A percentile compares a stretch with the other conserved stretches of the same genome.
phyloP scores from a whole-genome alignment of 83 land plant genomes.

The Picea abies region DNA sequence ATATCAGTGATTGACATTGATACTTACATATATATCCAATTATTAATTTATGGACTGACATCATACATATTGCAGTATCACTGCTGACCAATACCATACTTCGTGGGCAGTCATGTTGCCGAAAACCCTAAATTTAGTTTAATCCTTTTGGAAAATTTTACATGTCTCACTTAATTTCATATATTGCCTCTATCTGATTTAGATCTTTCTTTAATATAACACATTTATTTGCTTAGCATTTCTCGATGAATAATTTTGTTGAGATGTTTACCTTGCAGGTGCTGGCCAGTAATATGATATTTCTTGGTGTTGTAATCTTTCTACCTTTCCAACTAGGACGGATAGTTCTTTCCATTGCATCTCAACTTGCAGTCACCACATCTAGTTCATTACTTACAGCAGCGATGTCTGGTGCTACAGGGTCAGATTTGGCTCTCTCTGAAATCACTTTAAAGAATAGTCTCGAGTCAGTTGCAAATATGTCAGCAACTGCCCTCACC shows the following conservation, averaged over 20 bases:
- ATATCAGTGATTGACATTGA: too few relatives aligned
- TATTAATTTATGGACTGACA: too few relatives aligned
- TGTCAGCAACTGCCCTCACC: slow-evolving; percentile 38
- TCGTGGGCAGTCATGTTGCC: too few relatives aligned
- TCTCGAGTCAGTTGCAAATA: slow-evolving; percentile 34
- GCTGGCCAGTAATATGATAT: slow-evolving; percentile 94
- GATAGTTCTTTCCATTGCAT: slow-evolving; percentile 59
- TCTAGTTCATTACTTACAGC: slow-evolving; percentile 43
- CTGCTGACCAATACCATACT: too few relatives aligned
- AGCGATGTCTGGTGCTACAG: slow-evolving; percentile 25
- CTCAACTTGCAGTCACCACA: slow-evolving; percentile 61
- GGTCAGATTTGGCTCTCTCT: slow-evolving; percentile 42
- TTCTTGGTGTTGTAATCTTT: too few relatives aligned
- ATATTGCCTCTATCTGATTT: too few relatives aligned
- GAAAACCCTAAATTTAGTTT: too few relatives aligned
- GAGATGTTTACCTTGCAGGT: slow-evolving; percentile 57
- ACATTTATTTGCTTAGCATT: not conserved
- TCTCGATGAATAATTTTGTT: not conserved
- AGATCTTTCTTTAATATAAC: not conserved
- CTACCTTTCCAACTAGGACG: slow-evolving; percentile 95
- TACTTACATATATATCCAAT: too few relatives aligned
- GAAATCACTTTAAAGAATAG: slow-evolving; percentile 46
- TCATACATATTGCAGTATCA: too few relatives aligned
- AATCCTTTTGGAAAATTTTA: not conserved
- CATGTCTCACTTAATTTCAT: not conserved